Evolutionary conservation across 1,284 basidiomycete genomes (phyloP).

Genomic region (Tylopilus sp.): DNA sequence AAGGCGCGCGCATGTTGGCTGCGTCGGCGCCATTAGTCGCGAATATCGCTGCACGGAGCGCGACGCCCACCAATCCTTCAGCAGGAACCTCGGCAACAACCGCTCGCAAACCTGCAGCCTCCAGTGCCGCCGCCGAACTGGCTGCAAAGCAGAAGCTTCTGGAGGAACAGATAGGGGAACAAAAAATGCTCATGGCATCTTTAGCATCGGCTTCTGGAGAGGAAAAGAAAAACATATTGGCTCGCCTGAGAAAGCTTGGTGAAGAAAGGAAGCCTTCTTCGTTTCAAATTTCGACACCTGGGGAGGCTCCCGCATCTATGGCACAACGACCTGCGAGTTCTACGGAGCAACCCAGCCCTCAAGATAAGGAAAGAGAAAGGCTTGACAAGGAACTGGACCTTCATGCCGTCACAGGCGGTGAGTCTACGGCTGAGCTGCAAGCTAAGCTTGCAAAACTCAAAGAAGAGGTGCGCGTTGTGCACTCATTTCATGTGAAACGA

Average conservation of each 20-base stretch:
- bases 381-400: conserved; percentile 76
- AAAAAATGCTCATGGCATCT: conserved; percentile 80
- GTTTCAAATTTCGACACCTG: conserved; percentile 30
- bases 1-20: conserved; percentile 71
- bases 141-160: conserved; percentile 74
- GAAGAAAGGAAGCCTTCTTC: conserved; percentile 68
- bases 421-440: conserved; percentile 70
- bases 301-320: conserved; percentile 25
- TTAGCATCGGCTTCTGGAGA: conserved; percentile 59
- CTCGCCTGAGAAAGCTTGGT: conserved; percentile 70
- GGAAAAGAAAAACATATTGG: conserved; percentile 82
- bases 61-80: conserved; percentile 21
- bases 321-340: conserved; percentile 24
- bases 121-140: conserved; percentile 44
- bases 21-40: conserved; percentile 72
- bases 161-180: conserved; percentile 85
- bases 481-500: background rate
- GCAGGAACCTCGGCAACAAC: conserved; percentile 17
- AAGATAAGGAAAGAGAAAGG: conserved; percentile 49
- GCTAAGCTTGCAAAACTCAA: conserved; percentile 80
- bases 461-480: conserved; percentile 61
- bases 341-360: conserved; percentile 13
- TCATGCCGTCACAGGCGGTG: conserved; percentile 44
- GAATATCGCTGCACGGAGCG: conserved; percentile 42
- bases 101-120: conserved; percentile 31